Base-by-base conservation (phyloP, 192 early-diverging fungal species). In the Gonapodya prolifera region DNA sequence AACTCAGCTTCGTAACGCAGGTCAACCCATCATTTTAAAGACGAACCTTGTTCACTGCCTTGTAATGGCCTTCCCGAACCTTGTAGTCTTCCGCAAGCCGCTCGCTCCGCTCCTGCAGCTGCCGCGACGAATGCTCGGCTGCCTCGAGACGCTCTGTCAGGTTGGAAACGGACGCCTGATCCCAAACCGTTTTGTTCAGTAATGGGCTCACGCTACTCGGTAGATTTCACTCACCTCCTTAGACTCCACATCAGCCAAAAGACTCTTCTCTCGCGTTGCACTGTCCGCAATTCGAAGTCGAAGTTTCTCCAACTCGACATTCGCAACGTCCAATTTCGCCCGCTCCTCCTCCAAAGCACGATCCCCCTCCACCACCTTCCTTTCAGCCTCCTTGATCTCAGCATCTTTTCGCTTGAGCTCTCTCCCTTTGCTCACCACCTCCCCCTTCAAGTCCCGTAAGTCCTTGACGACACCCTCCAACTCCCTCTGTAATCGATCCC, bases 401-500 rank as follows among this genome's bases (percentile, higher is more conserved):
- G 8, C n/a, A n/a, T n/a, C n/a, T n/a, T n/a, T n/a, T n/a, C n/a
- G 45, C 8, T 69, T n/a, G 13, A n/a, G 13, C 13, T 69, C 45
- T 69, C 13, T 35, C 76, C 35, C 33, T 79, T 75, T 1, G 30
- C n/a, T n/a, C n/a, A n/a, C 45, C 2, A 78, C 77, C 29, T 83
- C 80, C 2, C 75, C 17, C 70, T 79, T 70, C 32, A 80, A 61
- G 1, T 84, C 80, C 69, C 79, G 35, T 8, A 79, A 77, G 34
- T 88, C 85, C 29, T 84, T 75, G 45, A 77, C 69, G 16, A 83
- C 28, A 16, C 34, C 32, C 8, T 84, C 84, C 23, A 80, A 61
- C 34, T 85, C 84, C n/a, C 76, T 80, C 1, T 83, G 73, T 16
- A 76, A 32, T 69, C 70, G 78, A 1, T 69, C 80, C 17, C 78